Base-by-base conservation (phyloP, 1,284 basidiomycete species). In the Cutaneotrichosporon mucoides region DNA sequence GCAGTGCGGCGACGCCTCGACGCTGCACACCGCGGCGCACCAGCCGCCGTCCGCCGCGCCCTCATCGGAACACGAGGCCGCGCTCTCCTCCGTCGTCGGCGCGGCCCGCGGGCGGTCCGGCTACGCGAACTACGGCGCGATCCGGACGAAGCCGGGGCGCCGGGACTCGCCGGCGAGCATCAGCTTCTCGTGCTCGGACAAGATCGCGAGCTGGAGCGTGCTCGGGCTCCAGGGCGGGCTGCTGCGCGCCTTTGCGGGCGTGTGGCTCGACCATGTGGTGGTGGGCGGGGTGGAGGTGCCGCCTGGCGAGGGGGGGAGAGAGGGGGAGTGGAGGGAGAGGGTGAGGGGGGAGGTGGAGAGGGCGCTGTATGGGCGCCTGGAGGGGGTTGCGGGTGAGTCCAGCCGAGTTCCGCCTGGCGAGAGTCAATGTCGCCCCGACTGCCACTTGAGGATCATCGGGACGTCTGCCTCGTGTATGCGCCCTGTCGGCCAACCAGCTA, bases 121-220 rank as follows among this genome's bases (percentile, higher is more conserved):
- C 49, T 95, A 93, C 74, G 72, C 83, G 6, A 81, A 86, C 8
- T 79, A 85, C 38, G 88, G 89, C 7, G 86, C 88, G 11, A 77
- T 95, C 44, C 86, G 92, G 35, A 94, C 92, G 1, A 96, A 95
- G 72, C 92, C 92, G 1, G 92, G 79, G 11, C 85, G 92, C 56
- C 86, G 88, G 0, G 92, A 95, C 72, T 87, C 89, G 0, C 86
- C 86, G 0, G 85, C 86, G 0, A 90, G 92, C 1, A 76, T 83
- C 1, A 90, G 84, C 65, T 89, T 94, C 85, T 89, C 89, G 0
- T 95, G 92, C 76, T 90, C 88, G 66, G 92, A 96, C 76, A 96
- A 96, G 77, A 87, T 96, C 46, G 89, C 90, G 0, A 76, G 82
- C 1, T 96, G 90, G 90, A 84, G 81, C 62, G 84, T 87, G 0